Evolutionary conservation across 2,329 filamentous ascomycete genomes (phyloP).

Genomic region (Claviceps sp.): DNA sequence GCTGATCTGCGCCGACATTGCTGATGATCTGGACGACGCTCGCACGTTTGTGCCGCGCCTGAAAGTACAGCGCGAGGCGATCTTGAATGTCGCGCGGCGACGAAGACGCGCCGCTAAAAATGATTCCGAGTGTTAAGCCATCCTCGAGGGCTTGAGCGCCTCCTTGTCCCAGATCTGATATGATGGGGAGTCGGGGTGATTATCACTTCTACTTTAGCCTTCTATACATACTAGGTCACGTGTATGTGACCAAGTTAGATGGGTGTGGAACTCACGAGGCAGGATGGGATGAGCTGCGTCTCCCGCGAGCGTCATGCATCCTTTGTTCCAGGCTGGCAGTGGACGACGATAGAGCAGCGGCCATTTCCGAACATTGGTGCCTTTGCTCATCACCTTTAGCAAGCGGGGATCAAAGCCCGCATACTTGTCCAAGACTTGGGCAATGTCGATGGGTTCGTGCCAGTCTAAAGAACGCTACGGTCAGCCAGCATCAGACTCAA

Average conservation of each 20-base stretch:
- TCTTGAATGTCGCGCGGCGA: constrained; percentile 10
- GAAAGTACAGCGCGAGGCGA: constrained; percentile 14
- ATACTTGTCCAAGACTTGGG: background rate
- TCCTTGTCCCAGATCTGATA: constrained; percentile 24
- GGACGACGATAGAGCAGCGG: constrained; percentile 22
- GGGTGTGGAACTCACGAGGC: constrained; percentile 15
- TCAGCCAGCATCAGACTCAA: background rate
- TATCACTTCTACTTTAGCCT: too few relatives aligned
- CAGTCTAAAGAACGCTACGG: background rate
- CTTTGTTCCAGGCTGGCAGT: constrained; percentile 19
- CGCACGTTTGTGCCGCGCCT: constrained; percentile 15
- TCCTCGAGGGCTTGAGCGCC: constrained; percentile 24
- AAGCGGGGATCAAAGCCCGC: constrained; percentile 8
- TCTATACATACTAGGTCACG: too few relatives aligned
- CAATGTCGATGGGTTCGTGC: background rate
- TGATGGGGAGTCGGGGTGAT: too few relatives aligned
- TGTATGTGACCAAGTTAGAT: too few relatives aligned
- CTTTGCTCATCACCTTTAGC: constrained; percentile 18
- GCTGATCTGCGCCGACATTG: constrained; percentile 22
- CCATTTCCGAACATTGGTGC: constrained; percentile 21
- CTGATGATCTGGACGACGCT: constrained; percentile 25
- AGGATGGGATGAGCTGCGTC: constrained; percentile 27
- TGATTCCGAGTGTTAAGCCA: constrained; percentile 18
- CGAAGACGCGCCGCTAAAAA: constrained; percentile 12
- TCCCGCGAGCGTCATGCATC: constrained; percentile 18